Evolutionary conservation across 2,329 filamentous ascomycete species (phyloP), one percentile per base, ranked within the genome.

Genomic region (Phialophora macrospora): DNA sequence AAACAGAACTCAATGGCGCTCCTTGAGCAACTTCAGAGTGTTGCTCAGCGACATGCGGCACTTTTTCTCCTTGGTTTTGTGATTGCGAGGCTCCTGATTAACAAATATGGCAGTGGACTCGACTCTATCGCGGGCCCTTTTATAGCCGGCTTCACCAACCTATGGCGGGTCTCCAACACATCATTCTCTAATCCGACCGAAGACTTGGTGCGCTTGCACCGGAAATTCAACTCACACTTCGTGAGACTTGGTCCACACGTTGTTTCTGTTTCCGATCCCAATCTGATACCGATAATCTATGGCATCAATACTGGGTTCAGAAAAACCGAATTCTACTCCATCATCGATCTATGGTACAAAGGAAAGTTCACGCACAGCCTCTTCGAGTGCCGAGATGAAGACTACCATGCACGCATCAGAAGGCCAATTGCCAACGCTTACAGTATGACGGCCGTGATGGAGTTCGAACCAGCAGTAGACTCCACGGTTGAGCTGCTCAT

Each of bases 261-360:
- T 0, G 77, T 95, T 1, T 91, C 89, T 0, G 92, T 95, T 72
- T 85, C 88, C 2, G 85, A 92, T 70, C 90, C 91, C 0, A 85
- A 85, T 64, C 89, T 90, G 0, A 81, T 94, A 70, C 91, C 90
- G 76, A 80, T 81, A 7, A 93, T 95, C 51, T 96, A 95, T 75
- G 91, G 91, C 0, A 78, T 93, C 46, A 93, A 93, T 75, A 93
- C 93, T 76, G 90, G 90, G 0, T 90, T 92, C 71, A 80, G 85
- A 54, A 95, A 95, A 85, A 90, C 90, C 76, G 54, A 76, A 67
- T 38, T 44, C 28, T 28, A 58, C 24, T 67, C 66, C 32, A 44
- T 61, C 22, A 20, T n/a, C 32, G 49, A 72, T 34, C 69, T 70
- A 28, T 58, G 73, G 2, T 68, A 70, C 9, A 71, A 72, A 9